Base-by-base conservation (phyloP, 345 rosid genomes). In the Isatis tinctoria region DNA sequence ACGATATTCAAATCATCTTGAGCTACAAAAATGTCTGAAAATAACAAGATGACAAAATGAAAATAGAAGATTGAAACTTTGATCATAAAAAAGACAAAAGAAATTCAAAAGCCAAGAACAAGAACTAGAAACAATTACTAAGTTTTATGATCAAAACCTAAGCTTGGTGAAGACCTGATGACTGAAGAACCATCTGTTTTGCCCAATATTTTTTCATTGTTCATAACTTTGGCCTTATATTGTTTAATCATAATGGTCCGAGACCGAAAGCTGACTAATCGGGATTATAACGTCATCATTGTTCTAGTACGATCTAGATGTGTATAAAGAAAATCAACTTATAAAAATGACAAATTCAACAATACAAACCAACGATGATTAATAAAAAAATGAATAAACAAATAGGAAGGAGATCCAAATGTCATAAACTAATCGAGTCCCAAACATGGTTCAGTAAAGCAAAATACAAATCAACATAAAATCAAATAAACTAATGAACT, bases 161-260 rank as follows among this genome's bases (percentile, higher is more conserved):
- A 82, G 84, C 73, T 84, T 84, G 45, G 87, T n/a, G n/a, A n/a
- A n/a, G n/a, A n/a, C n/a, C n/a, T n/a, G n/a, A n/a, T n/a, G n/a
- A n/a, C n/a, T 80, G 70, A 85, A 84, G 54, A 82, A 84, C 87
- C 85, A 82, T 53, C 79, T 78, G 75, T 84, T 82, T 47, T 84
- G 79, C 0, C 85, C 87, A 4, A 82, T n/a, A n/a, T n/a, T n/a
- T 70, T 59, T 22, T 30, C 9, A n/a, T 60, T 47, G 12, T 60
- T 35, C 47, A 47, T 45, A 22, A 6, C 0, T 44, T 44, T 60
- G 11, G 26, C 26, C 4, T 22, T 22, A 2, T 40, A 48, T 3
- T 22, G 24, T 22, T 22, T 22, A 11, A 11, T 17, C 8, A 11
- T 8, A 22, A 20, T 8, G 22, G 4, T 11, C 41, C 16, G 33